Conservation (phyloP, 2,329 filamentous ascomycete genomes). For the Aspergillus proliferans region DNA sequence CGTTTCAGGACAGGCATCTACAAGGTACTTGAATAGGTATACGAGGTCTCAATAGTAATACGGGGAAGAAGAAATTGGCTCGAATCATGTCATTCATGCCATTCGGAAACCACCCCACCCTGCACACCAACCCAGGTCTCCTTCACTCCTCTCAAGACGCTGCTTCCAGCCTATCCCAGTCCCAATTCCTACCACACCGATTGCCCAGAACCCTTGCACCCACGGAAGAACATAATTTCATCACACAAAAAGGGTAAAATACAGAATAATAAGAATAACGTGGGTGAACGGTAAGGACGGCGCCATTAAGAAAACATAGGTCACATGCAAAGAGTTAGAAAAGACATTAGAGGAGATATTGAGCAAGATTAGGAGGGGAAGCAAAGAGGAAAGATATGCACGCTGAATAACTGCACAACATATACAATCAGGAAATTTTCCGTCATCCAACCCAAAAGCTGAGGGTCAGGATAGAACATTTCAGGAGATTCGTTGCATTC, state of each 20-base stretch:
- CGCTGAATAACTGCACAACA: conserved; percentile 32
- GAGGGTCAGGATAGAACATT: conserved; percentile 4
- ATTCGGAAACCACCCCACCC: background rate
- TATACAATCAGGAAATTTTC: conserved; percentile 22
- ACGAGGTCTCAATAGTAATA: too few species aligned
- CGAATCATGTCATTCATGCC: background rate
- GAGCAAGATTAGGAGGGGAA: conserved; percentile 14
- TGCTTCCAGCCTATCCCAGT: background rate
- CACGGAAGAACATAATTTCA: background rate
- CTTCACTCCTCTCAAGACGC: background rate
- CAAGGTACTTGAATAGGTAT: background rate
- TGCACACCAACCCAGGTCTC: background rate
- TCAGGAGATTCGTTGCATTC: conserved; percentile 29
- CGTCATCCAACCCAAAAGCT: conserved; percentile 9
- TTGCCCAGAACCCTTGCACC: background rate
- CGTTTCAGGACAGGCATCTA: background rate
- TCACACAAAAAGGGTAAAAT: conserved; percentile 9
- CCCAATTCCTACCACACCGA: background rate
- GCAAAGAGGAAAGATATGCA: conserved; percentile 24
- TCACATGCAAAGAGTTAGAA: conserved; percentile 13
- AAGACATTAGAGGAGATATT: conserved; percentile 16
- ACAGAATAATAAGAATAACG: conserved; percentile 7
- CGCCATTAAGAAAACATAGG: conserved; percentile 14
- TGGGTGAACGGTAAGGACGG: background rate
- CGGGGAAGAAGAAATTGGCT: background rate